Evolutionary conservation across 768 basidiomycete species (phyloP).

Genomic region (Bullera alba): DNA sequence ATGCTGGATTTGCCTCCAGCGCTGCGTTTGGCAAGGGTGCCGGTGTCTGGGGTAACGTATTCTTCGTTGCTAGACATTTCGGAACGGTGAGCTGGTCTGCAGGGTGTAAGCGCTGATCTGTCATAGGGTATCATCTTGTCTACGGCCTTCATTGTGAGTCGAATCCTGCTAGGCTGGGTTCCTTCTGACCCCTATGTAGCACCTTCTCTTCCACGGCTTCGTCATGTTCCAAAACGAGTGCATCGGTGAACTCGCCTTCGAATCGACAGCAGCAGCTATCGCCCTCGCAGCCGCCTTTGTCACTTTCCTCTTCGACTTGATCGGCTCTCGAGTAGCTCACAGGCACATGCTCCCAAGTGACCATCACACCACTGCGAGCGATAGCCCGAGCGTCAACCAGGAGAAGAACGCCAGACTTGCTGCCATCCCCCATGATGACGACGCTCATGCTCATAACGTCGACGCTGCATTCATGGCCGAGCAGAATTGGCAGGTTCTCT

Average conservation of each 20-base stretch:
- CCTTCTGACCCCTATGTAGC: constrained; percentile 14
- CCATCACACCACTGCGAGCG: constrained; percentile 3
- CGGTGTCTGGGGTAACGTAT: constrained; percentile 25
- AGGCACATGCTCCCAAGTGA: background rate
- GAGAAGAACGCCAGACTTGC: background rate
- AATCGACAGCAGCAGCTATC: constrained; percentile 45
- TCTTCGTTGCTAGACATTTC: constrained; percentile 39
- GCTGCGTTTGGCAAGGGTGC: constrained; percentile 14
- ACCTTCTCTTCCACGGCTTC: constrained; percentile 46
- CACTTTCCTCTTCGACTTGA: constrained; percentile 43
- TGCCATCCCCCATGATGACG: constrained; percentile 1
- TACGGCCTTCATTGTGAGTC: constrained; percentile 41
- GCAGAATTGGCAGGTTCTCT: constrained; percentile 36
- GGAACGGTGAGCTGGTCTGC: constrained; percentile 22
- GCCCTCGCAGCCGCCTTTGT: constrained; percentile 38
- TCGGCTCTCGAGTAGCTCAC: constrained; percentile 31
- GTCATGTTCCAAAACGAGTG: constrained; percentile 46
- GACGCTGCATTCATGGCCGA: constrained; percentile 23
- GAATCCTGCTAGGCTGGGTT: background rate
- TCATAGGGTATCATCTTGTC: constrained; percentile 42
- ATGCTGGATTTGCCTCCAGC: background rate
- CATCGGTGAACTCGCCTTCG: constrained; percentile 41
- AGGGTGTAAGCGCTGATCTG: background rate
- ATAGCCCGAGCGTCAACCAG: background rate
- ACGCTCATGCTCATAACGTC: constrained; percentile 14